Base-by-base conservation (phyloP, 495 filamentous ascomycete genomes). In the Penicillium coffeae region DNA sequence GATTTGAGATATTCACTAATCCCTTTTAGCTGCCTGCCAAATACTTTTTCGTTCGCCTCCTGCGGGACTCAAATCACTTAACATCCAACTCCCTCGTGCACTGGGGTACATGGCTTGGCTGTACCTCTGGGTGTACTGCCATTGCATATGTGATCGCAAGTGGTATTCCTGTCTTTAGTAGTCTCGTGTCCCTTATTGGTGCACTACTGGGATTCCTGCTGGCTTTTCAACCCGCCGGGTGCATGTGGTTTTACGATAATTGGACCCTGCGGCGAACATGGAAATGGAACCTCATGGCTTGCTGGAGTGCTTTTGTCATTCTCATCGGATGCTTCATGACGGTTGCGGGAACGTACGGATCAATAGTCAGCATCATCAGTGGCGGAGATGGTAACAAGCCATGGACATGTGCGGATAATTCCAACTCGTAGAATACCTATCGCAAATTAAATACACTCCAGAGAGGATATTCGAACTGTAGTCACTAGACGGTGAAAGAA, bases 321-420 rank as follows among this genome's bases (percentile, higher is more conserved):
- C 13, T 47, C 3, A 18, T 42, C 32, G 61, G 80, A 6, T 47
- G 75, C n/a, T 50, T 70, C 27, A 54, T 82, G 19, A 64, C 78
- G 22, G 74, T 78, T n/a, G 64, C 73, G 5, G 79, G 79, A 12
- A 77, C 76, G 9, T 82, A 81, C 48, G 65, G 76, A 0, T 70
- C 65, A 47, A 64, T 79, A 33, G 56, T 70, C 37, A 74, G 76
- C 57, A 49, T 65, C 14, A 62, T 61, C 25, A 75, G 73, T 44
- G 48, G 48, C 2, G 15, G 47, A 6, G 38, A 34, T 0, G 51
- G 51, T 2, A 30, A 47, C 2, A 15, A 33, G 3, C 46, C 51
- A 2, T 59, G 56, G 51, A 49, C 48, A 6, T 59, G 56, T 25
- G 51, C 52, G 2, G 48, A 59, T 35, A 59, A 59, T 34, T 54